Conservation (phyloP, 495 filamentous ascomycete genomes). For the Aspergillus carlsbadensis region DNA sequence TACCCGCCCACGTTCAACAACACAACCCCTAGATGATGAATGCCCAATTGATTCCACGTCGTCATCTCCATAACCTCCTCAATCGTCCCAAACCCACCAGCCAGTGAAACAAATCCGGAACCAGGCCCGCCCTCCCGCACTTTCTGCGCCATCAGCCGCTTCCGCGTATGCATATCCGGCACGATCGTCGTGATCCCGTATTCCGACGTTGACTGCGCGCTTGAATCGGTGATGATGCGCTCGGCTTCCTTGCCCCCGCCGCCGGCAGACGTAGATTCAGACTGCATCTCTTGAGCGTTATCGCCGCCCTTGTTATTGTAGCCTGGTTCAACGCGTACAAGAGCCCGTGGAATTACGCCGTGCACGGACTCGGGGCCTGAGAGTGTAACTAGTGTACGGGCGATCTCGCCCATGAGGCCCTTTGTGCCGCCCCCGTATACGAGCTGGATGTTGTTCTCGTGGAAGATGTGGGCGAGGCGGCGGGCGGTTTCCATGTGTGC, state of each 20-base stretch:
- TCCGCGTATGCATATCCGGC: conserved; percentile 91
- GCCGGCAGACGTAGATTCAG: neutral
- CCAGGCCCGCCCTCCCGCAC: conserved; percentile 79
- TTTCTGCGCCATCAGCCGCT: conserved; percentile 85
- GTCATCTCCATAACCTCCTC: conserved; percentile 96
- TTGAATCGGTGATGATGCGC: conserved; percentile 30
- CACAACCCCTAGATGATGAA: conserved; percentile 78
- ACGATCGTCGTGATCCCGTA: conserved; percentile 88
- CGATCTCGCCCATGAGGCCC: conserved; percentile 92
- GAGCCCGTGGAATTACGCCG: conserved; percentile 85
- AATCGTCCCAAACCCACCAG: conserved; percentile 89
- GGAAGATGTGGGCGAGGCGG: conserved; percentile 71
- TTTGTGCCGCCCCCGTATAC: conserved; percentile 95
- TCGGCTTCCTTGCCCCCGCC: conserved; percentile 40
- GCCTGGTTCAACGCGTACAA: conserved; percentile 77
- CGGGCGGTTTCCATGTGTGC: conserved; percentile 72
- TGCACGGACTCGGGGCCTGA: conserved; percentile 81
- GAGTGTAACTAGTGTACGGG: conserved; percentile 80
- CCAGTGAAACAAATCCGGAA: conserved; percentile 85
- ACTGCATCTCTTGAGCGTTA: neutral
- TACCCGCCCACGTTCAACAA: conserved; percentile 86
- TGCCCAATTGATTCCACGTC: conserved; percentile 97
- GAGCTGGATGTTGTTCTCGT: conserved; percentile 70
- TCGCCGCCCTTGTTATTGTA: conserved; percentile 36
- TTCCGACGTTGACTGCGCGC: conserved; percentile 38